Base-by-base conservation (phyloP, 1,284 basidiomycete genomes). In the Stygiomarasmius scandens region DNA sequence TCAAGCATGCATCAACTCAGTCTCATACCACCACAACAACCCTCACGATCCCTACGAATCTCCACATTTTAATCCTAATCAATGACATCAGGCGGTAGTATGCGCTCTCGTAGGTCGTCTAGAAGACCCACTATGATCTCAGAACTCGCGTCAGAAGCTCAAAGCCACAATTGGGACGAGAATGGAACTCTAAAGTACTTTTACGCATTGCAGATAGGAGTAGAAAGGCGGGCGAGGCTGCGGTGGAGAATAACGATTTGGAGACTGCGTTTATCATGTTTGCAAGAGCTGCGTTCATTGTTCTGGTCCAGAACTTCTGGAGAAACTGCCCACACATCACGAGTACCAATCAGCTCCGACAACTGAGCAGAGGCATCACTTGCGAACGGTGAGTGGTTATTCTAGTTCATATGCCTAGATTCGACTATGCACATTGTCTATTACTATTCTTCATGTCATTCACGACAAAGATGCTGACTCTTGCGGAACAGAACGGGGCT, bases 271-370 rank as follows among this genome's bases (percentile, higher is more conserved):
- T 87, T 66, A 73, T 87, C 8, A 74, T 80, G 58, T 81, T 79
- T 59, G 86, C 85, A 3, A 78, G 76, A 63, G 84, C 85, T 14
- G 85, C 85, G 3, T 85, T 83, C 1, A 75, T 88, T 44, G 84
- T 87, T 5, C 76, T n/a, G n/a, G n/a, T n/a, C n/a, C n/a, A n/a
- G n/a, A n/a, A n/a, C n/a, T n/a, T n/a, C n/a, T 87, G 9, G 85
- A 89, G 69, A 82, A 80, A 63, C 67, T 89, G 25, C 85, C 84
- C 8, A 69, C 70, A 3, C 86, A 88, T 67, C 71, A 71, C 38
- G 82, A 86, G 55, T 86, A 83, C 64, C 64, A 73, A 23, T 71
- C 66, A 2, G 67, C 79, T 25, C 66, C 86, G 57, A 82, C 61
- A 50, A 53, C 67, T 25, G 70, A 74, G 34, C 84, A 86, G 63